Conservation (phyloP, 2,329 filamentous ascomycete species). For the Paramyrothecium sp. region DNA sequence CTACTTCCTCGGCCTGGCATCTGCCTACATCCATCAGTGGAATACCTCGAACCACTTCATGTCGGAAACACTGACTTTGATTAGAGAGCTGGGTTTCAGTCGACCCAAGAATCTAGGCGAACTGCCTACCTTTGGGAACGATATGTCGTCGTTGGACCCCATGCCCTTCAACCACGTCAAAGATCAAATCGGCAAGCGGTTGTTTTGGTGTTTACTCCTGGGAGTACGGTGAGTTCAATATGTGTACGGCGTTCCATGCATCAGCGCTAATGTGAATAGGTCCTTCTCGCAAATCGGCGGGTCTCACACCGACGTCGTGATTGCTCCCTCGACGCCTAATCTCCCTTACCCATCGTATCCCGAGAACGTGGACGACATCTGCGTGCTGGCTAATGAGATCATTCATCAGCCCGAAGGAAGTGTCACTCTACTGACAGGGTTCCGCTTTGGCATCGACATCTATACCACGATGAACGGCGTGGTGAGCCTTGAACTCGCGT, state of each 20-base stretch:
- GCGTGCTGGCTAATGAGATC: slow-evolving; percentile 70
- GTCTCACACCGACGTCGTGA: slow-evolving; percentile 67
- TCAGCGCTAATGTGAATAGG: slow-evolving; percentile 33
- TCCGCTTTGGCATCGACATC: slow-evolving; percentile 75
- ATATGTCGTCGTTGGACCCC: slow-evolving; percentile 35
- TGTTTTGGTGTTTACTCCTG: slow-evolving; percentile 83
- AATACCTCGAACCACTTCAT: slow-evolving; percentile 68
- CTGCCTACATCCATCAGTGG: slow-evolving; percentile 67
- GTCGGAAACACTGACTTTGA: slow-evolving; percentile 68
- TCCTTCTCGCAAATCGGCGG: slow-evolving; percentile 77
- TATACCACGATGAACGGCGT: slow-evolving; percentile 79
- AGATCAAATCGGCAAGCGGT: slow-evolving; percentile 70
- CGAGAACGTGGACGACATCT: slow-evolving; percentile 80
- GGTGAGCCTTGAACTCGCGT: slow-evolving; percentile 77
- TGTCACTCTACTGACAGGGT: slow-evolving; percentile 73
- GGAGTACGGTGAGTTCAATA: slow-evolving; percentile 56
- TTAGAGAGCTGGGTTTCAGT: slow-evolving; percentile 65
- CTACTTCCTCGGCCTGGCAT: slow-evolving; percentile 69
- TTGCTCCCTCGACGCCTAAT: slow-evolving; percentile 73
- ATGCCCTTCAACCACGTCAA: slow-evolving; percentile 66
- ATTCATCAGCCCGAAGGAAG: slow-evolving; percentile 66
- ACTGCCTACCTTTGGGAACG: slow-evolving; percentile 37
- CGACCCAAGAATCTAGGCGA: slow-evolving; percentile 47
- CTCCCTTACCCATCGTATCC: slow-evolving; percentile 79
- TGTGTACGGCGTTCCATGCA: too few relatives aligned